Percentiles rank a stretch among this genome's conserved stretches.
Conservation (phyloP, 2,329 filamentous ascomycete genomes). For the Apiospora malaysiana region DNA sequence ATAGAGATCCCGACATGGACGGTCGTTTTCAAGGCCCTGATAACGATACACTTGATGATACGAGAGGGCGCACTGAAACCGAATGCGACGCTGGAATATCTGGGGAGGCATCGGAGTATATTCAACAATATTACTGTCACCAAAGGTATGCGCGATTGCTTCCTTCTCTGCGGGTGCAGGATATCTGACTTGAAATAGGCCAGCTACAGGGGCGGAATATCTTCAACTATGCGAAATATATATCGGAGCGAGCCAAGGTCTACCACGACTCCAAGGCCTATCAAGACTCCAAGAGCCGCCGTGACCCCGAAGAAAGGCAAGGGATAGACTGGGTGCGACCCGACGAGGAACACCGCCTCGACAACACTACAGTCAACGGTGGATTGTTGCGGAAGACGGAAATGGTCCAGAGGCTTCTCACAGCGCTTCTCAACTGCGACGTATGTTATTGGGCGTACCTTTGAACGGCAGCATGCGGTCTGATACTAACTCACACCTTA, state of each 20-base stretch:
- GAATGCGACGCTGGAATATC: conserved; percentile 84
- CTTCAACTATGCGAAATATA: conserved; percentile 86
- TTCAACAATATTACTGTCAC: conserved; percentile 67
- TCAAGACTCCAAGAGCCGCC: not conserved
- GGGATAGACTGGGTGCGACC: conserved; percentile 82
- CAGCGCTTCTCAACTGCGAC: conserved; percentile 86
- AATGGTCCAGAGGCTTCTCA: conserved; percentile 85
- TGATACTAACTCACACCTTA: conserved; percentile 40
- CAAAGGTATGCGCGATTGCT: conserved; percentile 69
- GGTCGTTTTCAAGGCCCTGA: conserved; percentile 97
- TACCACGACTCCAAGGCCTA: conserved; percentile 75
- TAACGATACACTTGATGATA: conserved; percentile 97
- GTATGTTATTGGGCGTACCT: conserved; percentile 53
- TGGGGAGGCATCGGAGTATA: conserved; percentile 81
- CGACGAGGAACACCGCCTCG: conserved; percentile 76
- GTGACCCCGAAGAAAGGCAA: not conserved
- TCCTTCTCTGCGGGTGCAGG: not conserved
- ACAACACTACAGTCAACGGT: conserved; percentile 88
- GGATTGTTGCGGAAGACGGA: conserved; percentile 92
- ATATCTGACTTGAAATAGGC: conserved; percentile 55
- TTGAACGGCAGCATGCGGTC: not conserved
- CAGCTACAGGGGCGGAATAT: conserved; percentile 97
- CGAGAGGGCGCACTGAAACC: conserved; percentile 88
- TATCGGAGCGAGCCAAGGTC: conserved; percentile 80
- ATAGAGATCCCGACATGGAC: conserved; percentile 98